A percentile compares a stretch with the other conserved stretches of the same genome.
These are phyloP conservation scores for Metschnikowia proteae DNA, from an alignment of 805 yeast genomes.

Conservation along the genomic window DNA sequence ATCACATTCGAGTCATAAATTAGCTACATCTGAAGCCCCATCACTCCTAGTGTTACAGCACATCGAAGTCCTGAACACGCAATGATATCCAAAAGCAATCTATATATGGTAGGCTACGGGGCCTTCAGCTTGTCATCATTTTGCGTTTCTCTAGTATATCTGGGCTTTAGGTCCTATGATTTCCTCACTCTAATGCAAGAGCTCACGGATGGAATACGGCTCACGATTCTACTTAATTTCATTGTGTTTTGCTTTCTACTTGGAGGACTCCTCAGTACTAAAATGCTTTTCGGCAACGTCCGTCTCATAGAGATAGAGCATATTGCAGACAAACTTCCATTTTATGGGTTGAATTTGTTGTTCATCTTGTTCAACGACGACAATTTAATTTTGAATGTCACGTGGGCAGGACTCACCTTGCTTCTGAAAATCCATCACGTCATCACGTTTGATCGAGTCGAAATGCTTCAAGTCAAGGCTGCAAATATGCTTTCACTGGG, in stretches of 20 bases:
- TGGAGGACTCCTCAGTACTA: conserved; percentile 28
- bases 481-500: conserved; percentile 23
- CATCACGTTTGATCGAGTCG: conserved; percentile 56
- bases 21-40: no score
- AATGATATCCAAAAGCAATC: background rate
- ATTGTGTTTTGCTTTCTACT: conserved; percentile 16
- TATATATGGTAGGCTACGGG: conserved; percentile 10
- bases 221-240: conserved; percentile 17
- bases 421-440: conserved; percentile 69
- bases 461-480: conserved; percentile 30
- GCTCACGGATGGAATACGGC: conserved; percentile 14
- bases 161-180: conserved; percentile 14
- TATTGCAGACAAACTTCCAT: conserved; percentile 34
- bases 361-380: conserved; percentile 61
- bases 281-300: conserved; percentile 66
- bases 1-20: no score
- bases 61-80: background rate
- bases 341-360: conserved; percentile 47
- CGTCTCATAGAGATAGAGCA: conserved; percentile 75
- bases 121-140: conserved; percentile 14
- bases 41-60: background rate
- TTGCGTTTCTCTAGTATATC: conserved; percentile 8
- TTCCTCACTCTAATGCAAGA: conserved; percentile 16
- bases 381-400: conserved; percentile 51
- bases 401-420: conserved; percentile 28